Evolutionary conservation across 2,329 filamentous ascomycete genomes (phyloP).

Genomic region (Saccharata proteae): DNA sequence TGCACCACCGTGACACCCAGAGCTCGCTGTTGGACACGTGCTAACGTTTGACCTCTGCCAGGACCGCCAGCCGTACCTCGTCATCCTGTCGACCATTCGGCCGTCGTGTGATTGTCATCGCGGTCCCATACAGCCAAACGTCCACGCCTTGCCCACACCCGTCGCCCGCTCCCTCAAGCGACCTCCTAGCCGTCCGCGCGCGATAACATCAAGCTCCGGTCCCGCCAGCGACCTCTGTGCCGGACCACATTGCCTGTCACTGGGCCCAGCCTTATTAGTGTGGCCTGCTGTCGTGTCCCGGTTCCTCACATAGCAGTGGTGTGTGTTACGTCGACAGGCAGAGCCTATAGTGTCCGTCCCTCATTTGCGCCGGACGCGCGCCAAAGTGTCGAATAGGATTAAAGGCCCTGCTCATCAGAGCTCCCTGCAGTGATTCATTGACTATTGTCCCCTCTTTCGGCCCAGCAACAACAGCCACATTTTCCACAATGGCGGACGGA

Average conservation of each 20-base stretch:
- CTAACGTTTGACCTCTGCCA: slow-evolving; percentile 24
- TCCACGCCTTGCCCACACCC: too few relatives aligned
- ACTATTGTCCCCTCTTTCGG: too few relatives aligned
- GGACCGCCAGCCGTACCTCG: slow-evolving; percentile 8
- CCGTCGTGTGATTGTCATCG: slow-evolving; percentile 18
- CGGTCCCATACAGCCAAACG: slow-evolving; percentile 11
- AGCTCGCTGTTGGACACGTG: slow-evolving; percentile 18
- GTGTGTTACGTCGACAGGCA: slow-evolving; percentile 12
- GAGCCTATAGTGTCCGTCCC: slow-evolving; percentile 13
- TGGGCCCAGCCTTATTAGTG: slow-evolving; percentile 10
- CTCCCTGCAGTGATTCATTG: too few relatives aligned
- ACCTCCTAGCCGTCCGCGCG: too few relatives aligned
- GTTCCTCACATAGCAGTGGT: slow-evolving; percentile 13
- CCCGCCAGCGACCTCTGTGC: slow-evolving; percentile 11
- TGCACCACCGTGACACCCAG: slow-evolving; percentile 17
- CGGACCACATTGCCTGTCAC: slow-evolving; percentile 11
- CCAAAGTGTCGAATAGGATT: slow-evolving; percentile 2
- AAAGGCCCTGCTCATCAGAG: not conserved
- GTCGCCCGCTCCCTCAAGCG: too few relatives aligned
- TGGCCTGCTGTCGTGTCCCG: slow-evolving; percentile 12
- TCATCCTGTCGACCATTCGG: slow-evolving; percentile 14
- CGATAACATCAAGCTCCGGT: slow-evolving; percentile 12
- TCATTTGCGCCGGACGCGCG: slow-evolving; percentile 10
- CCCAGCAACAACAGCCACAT: slow-evolving; percentile 4
- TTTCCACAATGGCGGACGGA: slow-evolving; percentile 22